phyloP scores from a whole-genome alignment of 495 filamentous ascomycete species.

The Penicillium ucsense region DNA sequence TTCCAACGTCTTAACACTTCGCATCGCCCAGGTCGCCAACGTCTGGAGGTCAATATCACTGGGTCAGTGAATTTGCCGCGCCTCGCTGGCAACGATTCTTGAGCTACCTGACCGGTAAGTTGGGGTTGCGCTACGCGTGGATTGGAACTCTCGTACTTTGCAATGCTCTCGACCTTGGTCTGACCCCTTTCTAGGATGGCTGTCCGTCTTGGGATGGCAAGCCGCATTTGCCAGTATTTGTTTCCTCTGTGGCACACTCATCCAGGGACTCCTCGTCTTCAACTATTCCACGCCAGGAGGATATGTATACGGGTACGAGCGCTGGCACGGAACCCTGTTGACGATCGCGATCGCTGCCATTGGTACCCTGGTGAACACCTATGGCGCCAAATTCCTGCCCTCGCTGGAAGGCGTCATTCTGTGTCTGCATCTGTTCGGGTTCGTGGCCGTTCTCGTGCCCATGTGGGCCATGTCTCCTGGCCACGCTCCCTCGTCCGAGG shows the following conservation, averaged over 20 bases:
- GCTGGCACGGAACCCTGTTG: constrained; percentile 35
- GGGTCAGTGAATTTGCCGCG: constrained; percentile 36
- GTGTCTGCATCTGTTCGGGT: constrained; percentile 37
- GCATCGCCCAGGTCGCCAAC: constrained; percentile 21
- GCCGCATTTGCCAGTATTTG: constrained; percentile 25
- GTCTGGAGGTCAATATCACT: constrained; percentile 40
- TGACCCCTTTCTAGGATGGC: constrained; percentile 26
- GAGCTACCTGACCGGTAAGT: constrained; percentile 34
- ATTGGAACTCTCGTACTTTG: too few relatives aligned
- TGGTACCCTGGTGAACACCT: constrained; percentile 35
- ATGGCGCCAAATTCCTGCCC: constrained; percentile 26
- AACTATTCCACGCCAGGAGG: constrained; percentile 26
- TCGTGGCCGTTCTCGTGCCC: constrained; percentile 39
- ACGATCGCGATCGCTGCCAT: constrained; percentile 32
- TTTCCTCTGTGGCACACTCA: constrained; percentile 34
- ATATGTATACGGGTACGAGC: constrained; percentile 19
- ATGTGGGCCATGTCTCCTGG: constrained; percentile 36
- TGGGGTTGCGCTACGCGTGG: too few relatives aligned
- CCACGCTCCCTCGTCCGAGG: constrained; percentile 14
- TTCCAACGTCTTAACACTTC: constrained; percentile 1
- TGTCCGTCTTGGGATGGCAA: constrained; percentile 40
- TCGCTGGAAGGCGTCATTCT: constrained; percentile 35
- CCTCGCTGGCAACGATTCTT: constrained; percentile 31
- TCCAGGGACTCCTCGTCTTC: constrained; percentile 38
- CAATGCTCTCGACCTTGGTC: neutral